Percentiles rank a stretch among this genome's conserved stretches.
Conservation (phyloP, 2,329 filamentous ascomycete genomes). For the Didymella segeticola region DNA sequence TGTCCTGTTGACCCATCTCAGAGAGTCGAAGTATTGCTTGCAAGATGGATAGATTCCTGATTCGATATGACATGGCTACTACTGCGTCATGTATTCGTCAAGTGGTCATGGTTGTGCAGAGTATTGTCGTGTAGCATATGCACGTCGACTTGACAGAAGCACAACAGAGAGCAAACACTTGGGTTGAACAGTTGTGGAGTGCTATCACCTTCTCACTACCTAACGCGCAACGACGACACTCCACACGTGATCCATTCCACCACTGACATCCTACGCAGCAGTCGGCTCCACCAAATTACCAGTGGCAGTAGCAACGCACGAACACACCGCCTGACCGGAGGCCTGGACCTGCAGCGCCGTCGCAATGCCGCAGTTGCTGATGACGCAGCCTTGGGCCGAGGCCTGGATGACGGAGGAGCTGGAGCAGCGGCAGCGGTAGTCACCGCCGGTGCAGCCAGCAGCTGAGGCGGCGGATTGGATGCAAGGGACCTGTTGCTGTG, state of each 20-base stretch:
- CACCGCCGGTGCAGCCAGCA: slow-evolving; percentile 11
- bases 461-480: slow-evolving; percentile 18
- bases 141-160: neutral
- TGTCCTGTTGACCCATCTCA: neutral
- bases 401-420: slow-evolving; percentile 18
- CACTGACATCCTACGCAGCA: neutral
- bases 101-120: neutral
- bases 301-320: slow-evolving; percentile 16
- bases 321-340: slow-evolving; percentile 18
- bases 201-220: too few species aligned
- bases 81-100: neutral
- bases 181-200: too few species aligned
- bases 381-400: slow-evolving; percentile 19
- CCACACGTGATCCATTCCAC: too few species aligned
- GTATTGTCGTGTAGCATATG: neutral
- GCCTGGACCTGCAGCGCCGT: slow-evolving; percentile 23
- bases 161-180: neutral
- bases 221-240: too few species aligned
- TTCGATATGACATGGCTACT: neutral
- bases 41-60: neutral
- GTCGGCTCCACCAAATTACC: slow-evolving; percentile 1
- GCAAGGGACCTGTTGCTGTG: slow-evolving; percentile 12
- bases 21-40: neutral
- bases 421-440: slow-evolving; percentile 24
- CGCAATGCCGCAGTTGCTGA: slow-evolving; percentile 19